A percentile compares a stretch with the other conserved stretches of the same genome.
Evolutionary conservation across 306 rosid species (phyloP).

Genomic region (Cicer chorassanicum): DNA sequence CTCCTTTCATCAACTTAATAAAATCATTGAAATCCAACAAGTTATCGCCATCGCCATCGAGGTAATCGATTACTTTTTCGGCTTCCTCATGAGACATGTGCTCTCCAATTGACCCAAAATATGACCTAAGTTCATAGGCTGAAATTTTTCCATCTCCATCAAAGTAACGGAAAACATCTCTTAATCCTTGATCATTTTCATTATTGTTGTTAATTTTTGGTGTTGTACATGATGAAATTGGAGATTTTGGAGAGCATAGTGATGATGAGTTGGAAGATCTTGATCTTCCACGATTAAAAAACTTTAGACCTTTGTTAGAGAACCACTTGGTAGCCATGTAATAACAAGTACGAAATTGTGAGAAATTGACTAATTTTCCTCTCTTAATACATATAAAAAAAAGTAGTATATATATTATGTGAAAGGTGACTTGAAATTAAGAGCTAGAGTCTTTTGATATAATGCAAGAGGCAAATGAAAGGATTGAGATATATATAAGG

Average conservation of each 20-base stretch:
- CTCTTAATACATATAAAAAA: background rate
- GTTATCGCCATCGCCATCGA: constrained; percentile 65
- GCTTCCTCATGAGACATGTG: constrained; percentile 67
- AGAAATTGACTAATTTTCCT: background rate
- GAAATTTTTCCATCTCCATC: constrained; percentile 74
- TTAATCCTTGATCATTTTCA: constrained; percentile 49
- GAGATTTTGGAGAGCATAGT: constrained; percentile 45
- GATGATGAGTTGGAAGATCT: constrained; percentile 50
- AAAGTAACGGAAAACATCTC: constrained; percentile 60
- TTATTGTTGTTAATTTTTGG: constrained; percentile 18
- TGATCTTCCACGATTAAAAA: constrained; percentile 45
- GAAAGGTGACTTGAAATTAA: background rate
- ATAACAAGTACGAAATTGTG: background rate
- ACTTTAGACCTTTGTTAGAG: constrained; percentile 51
- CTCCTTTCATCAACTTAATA: constrained; percentile 57
- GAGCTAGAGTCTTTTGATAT: background rate
- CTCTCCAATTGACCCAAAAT: constrained; percentile 73
- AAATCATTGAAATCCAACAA: constrained; percentile 61
- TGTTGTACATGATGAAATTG: constrained; percentile 31
- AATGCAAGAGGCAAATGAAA: background rate
- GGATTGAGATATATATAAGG: background rate
- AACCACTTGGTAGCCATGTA: constrained; percentile 75
- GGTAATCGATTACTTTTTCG: constrained; percentile 57
- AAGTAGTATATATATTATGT: background rate
- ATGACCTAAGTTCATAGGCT: constrained; percentile 62